Percentiles rank a stretch among this genome's conserved stretches.
Evolutionary conservation across 192 early-diverging fungal species (phyloP).

Genomic region (Backusella parvicylindrica): DNA sequence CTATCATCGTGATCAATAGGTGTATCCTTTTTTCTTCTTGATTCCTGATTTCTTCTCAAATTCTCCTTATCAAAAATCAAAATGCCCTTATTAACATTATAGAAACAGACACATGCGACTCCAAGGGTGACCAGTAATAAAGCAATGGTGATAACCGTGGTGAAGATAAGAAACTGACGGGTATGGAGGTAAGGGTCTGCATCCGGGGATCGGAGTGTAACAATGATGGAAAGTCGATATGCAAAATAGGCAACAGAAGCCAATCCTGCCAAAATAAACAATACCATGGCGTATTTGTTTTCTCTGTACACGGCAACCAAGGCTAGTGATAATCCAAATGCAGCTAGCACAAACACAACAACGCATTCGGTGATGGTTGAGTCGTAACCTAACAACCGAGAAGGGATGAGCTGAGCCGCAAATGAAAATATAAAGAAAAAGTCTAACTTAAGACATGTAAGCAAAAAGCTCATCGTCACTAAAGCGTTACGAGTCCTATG

Average conservation of each 20-base stretch:
- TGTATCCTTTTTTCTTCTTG: not conserved
- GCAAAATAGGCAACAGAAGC: conserved; percentile 28
- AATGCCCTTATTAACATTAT: conserved; percentile 1
- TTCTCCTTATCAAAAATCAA: not conserved
- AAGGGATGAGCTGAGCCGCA: conserved; percentile 43
- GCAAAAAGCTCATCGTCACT: conserved; percentile 27
- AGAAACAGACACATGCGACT: conserved; percentile 9
- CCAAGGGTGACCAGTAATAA: conserved; percentile 20
- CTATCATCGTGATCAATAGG: not conserved
- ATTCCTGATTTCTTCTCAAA: not conserved
- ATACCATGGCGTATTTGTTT: conserved; percentile 30
- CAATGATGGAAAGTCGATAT: conserved; percentile 24
- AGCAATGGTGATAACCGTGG: conserved; percentile 18
- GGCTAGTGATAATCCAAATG: conserved; percentile 20
- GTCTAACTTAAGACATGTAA: conserved; percentile 43
- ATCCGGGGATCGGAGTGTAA: not conserved
- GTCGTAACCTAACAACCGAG: conserved; percentile 28
- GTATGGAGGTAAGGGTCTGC: conserved; percentile 42
- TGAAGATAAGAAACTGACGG: conserved; percentile 38
- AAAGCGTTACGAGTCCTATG: conserved; percentile 25
- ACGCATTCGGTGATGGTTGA: conserved; percentile 24
- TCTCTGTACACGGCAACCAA: conserved; percentile 28
- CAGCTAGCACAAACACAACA: conserved; percentile 34
- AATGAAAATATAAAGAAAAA: conserved; percentile 42
- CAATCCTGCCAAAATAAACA: conserved; percentile 5